These are phyloP conservation scores for Fusarium siculi DNA, from an alignment of 2,329 filamentous ascomycete genomes.

Conservation along the genomic window DNA sequence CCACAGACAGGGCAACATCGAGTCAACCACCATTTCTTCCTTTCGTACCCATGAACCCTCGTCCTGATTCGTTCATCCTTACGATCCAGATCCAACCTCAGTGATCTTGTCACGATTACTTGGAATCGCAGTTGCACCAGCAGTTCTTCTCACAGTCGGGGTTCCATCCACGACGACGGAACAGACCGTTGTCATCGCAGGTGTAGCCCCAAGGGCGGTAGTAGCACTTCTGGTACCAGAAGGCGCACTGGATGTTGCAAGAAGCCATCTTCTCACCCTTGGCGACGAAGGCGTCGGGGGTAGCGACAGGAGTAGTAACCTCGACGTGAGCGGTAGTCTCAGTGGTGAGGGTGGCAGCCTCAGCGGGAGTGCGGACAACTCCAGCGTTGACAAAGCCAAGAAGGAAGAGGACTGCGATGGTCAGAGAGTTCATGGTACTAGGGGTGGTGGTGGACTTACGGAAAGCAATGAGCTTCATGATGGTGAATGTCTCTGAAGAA, in stretches of 20 bases:
- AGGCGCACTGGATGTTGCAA: neutral
- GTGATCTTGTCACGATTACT: neutral
- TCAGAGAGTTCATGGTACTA: neutral
- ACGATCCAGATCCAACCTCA: too few relatives aligned
- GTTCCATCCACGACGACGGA: conserved; percentile 3
- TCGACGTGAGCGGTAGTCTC: neutral
- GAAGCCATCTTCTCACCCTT: neutral
- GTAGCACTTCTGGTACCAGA: conserved; percentile 14
- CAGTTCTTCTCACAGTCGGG: conserved; percentile 12
- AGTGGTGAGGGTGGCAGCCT: neutral
- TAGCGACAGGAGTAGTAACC: neutral
- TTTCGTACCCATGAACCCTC: neutral
- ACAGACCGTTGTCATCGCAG: neutral
- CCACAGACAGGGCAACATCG: neutral
- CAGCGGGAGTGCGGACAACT: neutral
- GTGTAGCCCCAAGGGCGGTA: conserved; percentile 11
- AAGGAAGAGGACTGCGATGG: neutral
- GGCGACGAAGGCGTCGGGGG: neutral
- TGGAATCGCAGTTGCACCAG: conserved; percentile 16
- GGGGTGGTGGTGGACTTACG: neutral
- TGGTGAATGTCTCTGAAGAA: neutral
- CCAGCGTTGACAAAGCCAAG: neutral
- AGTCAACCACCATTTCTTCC: neutral
- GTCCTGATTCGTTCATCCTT: neutral
- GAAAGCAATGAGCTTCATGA: conserved; percentile 6